Conservation (phyloP, 129 eudicot genomes). For the Flaveria bidentis region DNA sequence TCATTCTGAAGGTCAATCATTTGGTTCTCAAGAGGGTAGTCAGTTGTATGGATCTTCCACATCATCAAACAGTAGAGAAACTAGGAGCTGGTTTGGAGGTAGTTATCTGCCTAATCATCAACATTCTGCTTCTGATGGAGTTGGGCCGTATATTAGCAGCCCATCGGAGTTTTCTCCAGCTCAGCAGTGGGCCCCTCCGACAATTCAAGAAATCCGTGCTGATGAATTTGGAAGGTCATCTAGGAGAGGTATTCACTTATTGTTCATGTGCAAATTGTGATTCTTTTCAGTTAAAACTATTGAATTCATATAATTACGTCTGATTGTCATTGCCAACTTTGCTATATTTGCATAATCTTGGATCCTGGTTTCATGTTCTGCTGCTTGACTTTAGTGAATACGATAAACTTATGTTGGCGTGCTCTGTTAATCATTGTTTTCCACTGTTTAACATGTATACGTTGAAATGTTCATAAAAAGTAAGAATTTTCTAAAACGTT, state of each 20-base stretch:
- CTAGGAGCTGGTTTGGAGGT: conserved; percentile 78
- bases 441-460: background rate
- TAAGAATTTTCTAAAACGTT: background rate
- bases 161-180: conserved; percentile 80
- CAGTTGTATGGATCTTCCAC: conserved; percentile 79
- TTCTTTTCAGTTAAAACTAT: background rate
- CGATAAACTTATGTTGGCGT: background rate
- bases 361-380: background rate
- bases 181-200: conserved; percentile 83
- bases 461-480: background rate
- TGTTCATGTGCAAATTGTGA: background rate
- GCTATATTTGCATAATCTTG: background rate
- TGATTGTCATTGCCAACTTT: background rate
- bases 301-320: background rate
- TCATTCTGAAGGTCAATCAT: conserved; percentile 69
- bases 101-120: conserved; percentile 53
- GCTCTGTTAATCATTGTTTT: background rate
- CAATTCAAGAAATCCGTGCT: conserved; percentile 65
- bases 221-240: conserved; percentile 59
- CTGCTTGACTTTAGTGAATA: background rate
- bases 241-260: conserved; percentile 53
- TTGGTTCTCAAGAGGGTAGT: conserved; percentile 78
- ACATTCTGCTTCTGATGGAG: conserved; percentile 73
- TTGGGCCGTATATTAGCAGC: conserved; percentile 64
- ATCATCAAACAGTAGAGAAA: conserved; percentile 87